Percentiles rank a stretch among this genome's conserved stretches.
Evolutionary conservation across 495 filamentous ascomycete species (phyloP).

Genomic region (Lasiosphaeria ovina): DNA sequence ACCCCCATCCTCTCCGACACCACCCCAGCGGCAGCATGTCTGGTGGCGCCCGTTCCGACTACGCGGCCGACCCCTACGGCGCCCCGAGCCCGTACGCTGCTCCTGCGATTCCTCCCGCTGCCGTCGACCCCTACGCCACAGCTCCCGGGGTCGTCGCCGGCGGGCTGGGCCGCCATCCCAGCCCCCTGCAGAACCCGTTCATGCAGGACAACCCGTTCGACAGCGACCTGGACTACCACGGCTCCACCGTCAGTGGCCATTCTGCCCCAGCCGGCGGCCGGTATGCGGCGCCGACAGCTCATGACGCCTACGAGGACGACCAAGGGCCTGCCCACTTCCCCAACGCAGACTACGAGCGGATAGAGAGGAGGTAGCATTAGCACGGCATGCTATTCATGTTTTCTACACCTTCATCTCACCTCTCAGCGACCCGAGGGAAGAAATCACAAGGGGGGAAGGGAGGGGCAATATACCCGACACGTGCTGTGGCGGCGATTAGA

Average conservation of each 20-base stretch:
- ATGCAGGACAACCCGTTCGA: slow-evolving; percentile 46
- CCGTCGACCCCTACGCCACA: slow-evolving; percentile 35
- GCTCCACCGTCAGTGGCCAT: slow-evolving; percentile 30
- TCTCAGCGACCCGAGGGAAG: too few relatives aligned
- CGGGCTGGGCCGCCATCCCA: slow-evolving; percentile 10
- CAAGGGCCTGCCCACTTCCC: slow-evolving; percentile 41
- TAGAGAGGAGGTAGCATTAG: slow-evolving; percentile 28
- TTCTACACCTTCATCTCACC: background rate
- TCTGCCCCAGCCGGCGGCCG: slow-evolving; percentile 15
- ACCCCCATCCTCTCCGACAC: slow-evolving; percentile 22
- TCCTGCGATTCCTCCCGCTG: slow-evolving; percentile 11
- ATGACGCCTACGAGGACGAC: slow-evolving; percentile 41
- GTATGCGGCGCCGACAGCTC: slow-evolving; percentile 38
- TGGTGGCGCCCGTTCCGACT: slow-evolving; percentile 22
- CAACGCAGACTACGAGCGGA: slow-evolving; percentile 44
- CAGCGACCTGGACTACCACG: slow-evolving; percentile 37
- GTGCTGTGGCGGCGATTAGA: too few relatives aligned
- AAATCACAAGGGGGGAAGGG: too few relatives aligned
- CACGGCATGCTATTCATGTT: slow-evolving; percentile 5
- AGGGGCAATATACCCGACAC: too few relatives aligned
- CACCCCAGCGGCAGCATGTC: slow-evolving; percentile 14
- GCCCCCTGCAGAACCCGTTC: slow-evolving; percentile 30
- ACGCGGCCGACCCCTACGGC: slow-evolving; percentile 27
- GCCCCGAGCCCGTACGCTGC: slow-evolving; percentile 12
- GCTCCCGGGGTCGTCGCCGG: slow-evolving; percentile 2